These are phyloP conservation scores for Aspergillus tubingensis DNA, from an alignment of 2,329 filamentous ascomycete species.

Conservation along the genomic window DNA sequence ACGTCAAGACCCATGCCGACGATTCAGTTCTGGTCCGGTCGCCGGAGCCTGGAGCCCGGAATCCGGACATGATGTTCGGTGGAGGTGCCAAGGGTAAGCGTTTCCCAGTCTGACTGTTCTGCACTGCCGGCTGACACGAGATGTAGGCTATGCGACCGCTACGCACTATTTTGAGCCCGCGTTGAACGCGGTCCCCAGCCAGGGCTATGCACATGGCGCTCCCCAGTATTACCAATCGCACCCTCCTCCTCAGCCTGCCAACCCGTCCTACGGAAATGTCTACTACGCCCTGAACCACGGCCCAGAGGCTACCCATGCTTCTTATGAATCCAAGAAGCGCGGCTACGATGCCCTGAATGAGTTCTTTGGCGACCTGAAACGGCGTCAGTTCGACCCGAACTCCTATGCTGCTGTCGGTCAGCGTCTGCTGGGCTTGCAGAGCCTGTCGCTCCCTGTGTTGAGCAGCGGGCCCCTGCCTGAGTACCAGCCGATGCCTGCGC, in stretches of 20 bases:
- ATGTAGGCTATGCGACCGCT: constrained; percentile 35
- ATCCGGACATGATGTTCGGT: constrained; percentile 45
- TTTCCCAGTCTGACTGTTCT: neutral
- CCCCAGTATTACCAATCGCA: constrained; percentile 58
- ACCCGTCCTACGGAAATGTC: constrained; percentile 67
- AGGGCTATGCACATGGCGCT: constrained; percentile 45
- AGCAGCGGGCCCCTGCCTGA: constrained; percentile 58
- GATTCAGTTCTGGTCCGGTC: constrained; percentile 76
- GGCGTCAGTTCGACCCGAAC: constrained; percentile 81
- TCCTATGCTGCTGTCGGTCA: constrained; percentile 93
- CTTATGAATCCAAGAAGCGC: constrained; percentile 76
- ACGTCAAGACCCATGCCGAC: constrained; percentile 98
- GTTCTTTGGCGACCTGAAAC: constrained; percentile 91
- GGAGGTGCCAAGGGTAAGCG: constrained; percentile 38
- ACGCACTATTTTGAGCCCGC: constrained; percentile 60
- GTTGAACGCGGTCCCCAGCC: constrained; percentile 49
- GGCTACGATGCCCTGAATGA: constrained; percentile 87
- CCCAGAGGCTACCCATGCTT: constrained; percentile 63
- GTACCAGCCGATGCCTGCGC: constrained; percentile 55
- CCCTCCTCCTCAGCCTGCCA: constrained; percentile 55
- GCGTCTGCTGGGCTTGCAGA: constrained; percentile 78
- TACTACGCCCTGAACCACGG: constrained; percentile 73
- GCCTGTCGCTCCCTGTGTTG: constrained; percentile 63
- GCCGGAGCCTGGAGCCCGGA: constrained; percentile 58
- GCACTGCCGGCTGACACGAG: neutral